These are phyloP conservation scores for Plasmopara viticola DNA, from an alignment of 352 stramenopile genomes.

Conservation along the genomic window DNA sequence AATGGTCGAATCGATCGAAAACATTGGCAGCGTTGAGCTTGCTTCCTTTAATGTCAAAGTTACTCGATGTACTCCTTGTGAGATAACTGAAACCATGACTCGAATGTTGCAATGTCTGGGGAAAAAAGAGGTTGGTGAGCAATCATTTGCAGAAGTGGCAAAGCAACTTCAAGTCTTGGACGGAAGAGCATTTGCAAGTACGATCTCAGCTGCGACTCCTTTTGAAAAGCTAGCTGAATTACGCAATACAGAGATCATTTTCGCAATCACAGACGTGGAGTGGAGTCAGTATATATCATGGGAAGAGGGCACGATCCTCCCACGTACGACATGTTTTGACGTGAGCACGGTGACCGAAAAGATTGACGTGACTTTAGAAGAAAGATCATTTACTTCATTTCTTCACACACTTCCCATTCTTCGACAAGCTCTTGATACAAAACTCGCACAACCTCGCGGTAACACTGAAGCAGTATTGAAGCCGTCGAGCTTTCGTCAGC, in stretches of 20 bases:
- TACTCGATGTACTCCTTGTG: slow-evolving; percentile 31
- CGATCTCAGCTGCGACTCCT: slow-evolving; percentile 8
- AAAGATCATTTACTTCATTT: slow-evolving; percentile 8
- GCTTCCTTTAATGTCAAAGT: slow-evolving; percentile 32
- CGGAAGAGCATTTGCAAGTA: slow-evolving; percentile 20
- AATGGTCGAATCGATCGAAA: slow-evolving; percentile 5
- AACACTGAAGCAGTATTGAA: background rate
- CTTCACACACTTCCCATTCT: slow-evolving; percentile 20
- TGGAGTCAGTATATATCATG: slow-evolving; percentile 16
- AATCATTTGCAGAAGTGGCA: slow-evolving; percentile 18
- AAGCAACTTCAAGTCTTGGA: slow-evolving; percentile 32
- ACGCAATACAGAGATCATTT: slow-evolving; percentile 26
- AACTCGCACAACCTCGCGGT: slow-evolving; percentile 7
- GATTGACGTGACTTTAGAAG: slow-evolving; percentile 13
- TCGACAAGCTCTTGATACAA: slow-evolving; percentile 35
- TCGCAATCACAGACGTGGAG: slow-evolving; percentile 43
- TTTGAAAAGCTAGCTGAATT: slow-evolving; percentile 14
- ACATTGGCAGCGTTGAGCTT: slow-evolving; percentile 15
- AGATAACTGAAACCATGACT: slow-evolving; percentile 32
- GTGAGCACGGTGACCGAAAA: slow-evolving; percentile 18
- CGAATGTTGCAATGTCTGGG: slow-evolving; percentile 25
- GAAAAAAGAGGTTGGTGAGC: slow-evolving; percentile 6
- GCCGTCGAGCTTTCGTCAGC: slow-evolving; percentile 27
- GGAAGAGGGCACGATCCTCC: slow-evolving; percentile 3
- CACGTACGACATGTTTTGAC: slow-evolving; percentile 19